Conservation (phyloP, 2,329 filamentous ascomycete genomes). For the Phyllosticta citribraziliensis region DNA sequence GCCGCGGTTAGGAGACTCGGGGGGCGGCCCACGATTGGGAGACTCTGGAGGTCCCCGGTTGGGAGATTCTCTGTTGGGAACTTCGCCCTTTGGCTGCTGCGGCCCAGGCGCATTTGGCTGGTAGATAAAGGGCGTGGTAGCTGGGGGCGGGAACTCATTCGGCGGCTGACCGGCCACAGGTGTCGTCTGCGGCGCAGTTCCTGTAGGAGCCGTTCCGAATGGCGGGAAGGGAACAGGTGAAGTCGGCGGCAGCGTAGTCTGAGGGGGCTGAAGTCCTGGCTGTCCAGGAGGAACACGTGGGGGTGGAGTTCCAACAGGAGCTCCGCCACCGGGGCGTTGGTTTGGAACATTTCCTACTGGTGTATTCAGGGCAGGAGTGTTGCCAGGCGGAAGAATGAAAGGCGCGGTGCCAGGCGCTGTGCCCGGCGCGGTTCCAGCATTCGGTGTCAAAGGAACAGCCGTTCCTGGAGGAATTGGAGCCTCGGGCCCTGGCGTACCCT, state of each 20-base stretch:
- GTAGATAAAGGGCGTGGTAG: neutral
- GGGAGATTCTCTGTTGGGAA: neutral
- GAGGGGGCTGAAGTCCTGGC: too few species aligned
- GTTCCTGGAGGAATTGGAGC: neutral
- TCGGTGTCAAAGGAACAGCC: neutral
- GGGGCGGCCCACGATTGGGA: neutral
- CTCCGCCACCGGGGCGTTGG: neutral
- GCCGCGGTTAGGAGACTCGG: neutral
- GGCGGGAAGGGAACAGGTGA: neutral
- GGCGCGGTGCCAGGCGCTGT: neutral
- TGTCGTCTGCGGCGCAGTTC: neutral
- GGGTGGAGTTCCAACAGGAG: neutral
- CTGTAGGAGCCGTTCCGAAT: neutral
- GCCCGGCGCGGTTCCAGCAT: neutral
- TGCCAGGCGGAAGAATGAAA: neutral
- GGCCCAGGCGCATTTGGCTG: neutral
- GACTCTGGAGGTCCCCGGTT: neutral
- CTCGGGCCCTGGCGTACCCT: neutral
- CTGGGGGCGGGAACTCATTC: neutral
- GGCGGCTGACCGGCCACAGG: neutral
- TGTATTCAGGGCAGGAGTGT: neutral
- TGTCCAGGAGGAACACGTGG: too few species aligned
- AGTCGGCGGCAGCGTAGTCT: neutral
- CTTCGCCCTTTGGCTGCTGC: neutral
- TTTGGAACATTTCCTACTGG: neutral